phyloP scores from a whole-genome alignment of 179 eudicot species.

The Heliamphora pulchella region DNA sequence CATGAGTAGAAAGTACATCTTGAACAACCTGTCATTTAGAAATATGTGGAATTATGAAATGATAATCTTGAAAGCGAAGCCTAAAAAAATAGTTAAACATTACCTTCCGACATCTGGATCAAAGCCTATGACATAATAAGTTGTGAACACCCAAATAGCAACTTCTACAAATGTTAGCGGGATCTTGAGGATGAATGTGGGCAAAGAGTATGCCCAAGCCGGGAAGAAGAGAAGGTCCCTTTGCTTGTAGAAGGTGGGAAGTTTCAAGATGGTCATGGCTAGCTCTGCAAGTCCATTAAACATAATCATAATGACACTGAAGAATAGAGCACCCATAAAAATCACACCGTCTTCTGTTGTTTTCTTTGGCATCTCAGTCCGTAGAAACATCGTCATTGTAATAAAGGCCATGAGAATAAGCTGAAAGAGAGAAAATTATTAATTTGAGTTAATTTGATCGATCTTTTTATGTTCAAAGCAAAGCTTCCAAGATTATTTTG shows the following conservation, averaged over 20 bases:
- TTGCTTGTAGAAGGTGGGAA: slow-evolving; percentile 43
- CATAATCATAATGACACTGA: slow-evolving; percentile 20
- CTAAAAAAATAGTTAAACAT: background rate
- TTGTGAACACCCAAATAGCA: slow-evolving; percentile 23
- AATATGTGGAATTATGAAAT: background rate
- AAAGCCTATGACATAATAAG: slow-evolving; percentile 41
- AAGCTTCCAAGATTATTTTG: background rate
- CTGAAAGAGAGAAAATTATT: slow-evolving; percentile 19
- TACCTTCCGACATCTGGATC: slow-evolving; percentile 40
- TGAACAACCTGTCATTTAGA: slow-evolving; percentile 30
- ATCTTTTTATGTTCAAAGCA: background rate
- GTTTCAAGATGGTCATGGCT: slow-evolving; percentile 31
- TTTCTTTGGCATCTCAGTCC: slow-evolving; percentile 32
- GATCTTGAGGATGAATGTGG: slow-evolving; percentile 36
- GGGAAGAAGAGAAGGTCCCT: slow-evolving; percentile 40
- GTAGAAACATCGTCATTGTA: slow-evolving; percentile 27
- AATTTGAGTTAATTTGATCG: background rate
- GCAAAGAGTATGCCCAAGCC: slow-evolving; percentile 38
- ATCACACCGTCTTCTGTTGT: slow-evolving; percentile 25
- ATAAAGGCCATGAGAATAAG: slow-evolving; percentile 24
- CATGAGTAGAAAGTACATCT: slow-evolving; percentile 26
- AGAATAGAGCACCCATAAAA: slow-evolving; percentile 38
- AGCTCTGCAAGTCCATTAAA: slow-evolving; percentile 37
- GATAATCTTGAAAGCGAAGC: background rate
- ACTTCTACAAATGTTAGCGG: slow-evolving; percentile 34